Conservation (phyloP, 495 filamentous ascomycete species). For the Hypoxylon crocopeplum region DNA sequence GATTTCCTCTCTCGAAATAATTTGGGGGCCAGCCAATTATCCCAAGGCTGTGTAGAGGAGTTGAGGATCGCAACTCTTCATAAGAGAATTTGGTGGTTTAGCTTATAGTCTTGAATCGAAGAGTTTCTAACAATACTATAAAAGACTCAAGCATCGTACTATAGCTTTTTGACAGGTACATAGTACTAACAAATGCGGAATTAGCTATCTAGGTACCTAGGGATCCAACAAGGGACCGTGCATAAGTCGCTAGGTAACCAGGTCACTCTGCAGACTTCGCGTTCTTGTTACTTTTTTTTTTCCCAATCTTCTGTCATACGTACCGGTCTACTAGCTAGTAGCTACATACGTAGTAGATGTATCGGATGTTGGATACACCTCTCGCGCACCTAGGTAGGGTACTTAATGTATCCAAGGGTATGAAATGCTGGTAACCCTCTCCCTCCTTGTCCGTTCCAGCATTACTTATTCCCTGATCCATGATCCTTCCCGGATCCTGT, state of each 20-base stretch:
- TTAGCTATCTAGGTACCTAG: neutral
- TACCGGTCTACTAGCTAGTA: conserved; percentile 6
- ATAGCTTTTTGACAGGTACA: neutral
- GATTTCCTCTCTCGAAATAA: neutral
- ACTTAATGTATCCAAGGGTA: conserved; percentile 15
- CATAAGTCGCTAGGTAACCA: conserved; percentile 27
- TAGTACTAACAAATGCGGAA: conserved; percentile 16
- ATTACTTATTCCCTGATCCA: conserved; percentile 31
- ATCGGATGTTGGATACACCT: conserved; percentile 12
- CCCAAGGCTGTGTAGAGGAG: conserved; percentile 14
- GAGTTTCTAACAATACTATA: neutral
- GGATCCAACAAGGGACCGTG: conserved; percentile 27
- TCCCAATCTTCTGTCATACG: conserved; percentile 21
- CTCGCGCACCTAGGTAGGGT: conserved; percentile 11
- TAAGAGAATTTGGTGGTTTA: conserved; percentile 7
- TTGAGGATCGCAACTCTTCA: conserved; percentile 14
- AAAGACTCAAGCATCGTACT: conserved; percentile 11
- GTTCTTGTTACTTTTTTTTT: conserved; percentile 18
- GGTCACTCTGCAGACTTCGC: conserved; percentile 24
- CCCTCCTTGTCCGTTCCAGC: conserved; percentile 11
- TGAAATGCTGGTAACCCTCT: conserved; percentile 15
- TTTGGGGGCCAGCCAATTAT: conserved; percentile 32
- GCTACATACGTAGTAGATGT: neutral
- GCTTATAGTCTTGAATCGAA: neutral
- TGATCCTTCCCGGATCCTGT: conserved; percentile 20